phyloP scores from a whole-genome alignment of 768 basidiomycete genomes.

The Panaeolus cyanescens region DNA sequence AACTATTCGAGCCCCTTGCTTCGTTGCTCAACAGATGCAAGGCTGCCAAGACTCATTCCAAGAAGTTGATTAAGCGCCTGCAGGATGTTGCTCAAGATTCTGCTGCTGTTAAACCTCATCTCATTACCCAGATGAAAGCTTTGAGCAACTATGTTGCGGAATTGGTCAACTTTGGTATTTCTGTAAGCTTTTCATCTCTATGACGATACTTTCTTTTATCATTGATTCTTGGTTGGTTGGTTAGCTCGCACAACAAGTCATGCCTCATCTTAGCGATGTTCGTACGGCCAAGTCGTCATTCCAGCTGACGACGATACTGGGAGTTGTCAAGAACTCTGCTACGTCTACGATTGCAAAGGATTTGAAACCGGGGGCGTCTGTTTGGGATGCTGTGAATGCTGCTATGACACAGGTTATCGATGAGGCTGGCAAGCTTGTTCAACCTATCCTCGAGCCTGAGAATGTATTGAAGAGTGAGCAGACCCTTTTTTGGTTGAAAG shows the following conservation, averaged over 20 bases:
- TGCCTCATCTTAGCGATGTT: slow-evolving; percentile 83
- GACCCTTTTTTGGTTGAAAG: neutral
- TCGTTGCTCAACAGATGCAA: slow-evolving; percentile 81
- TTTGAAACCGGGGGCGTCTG: slow-evolving; percentile 61
- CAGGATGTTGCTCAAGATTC: slow-evolving; percentile 79
- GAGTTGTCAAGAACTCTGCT: slow-evolving; percentile 74
- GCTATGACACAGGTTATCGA: slow-evolving; percentile 70
- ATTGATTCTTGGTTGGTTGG: neutral
- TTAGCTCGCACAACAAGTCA: slow-evolving; percentile 88
- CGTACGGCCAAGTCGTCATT: slow-evolving; percentile 78
- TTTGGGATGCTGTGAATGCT: slow-evolving; percentile 78
- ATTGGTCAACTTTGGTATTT: slow-evolving; percentile 89
- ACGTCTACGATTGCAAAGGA: slow-evolving; percentile 69
- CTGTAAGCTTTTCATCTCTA: slow-evolving; percentile 47
- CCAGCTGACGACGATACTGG: slow-evolving; percentile 69
- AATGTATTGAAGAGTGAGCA: slow-evolving; percentile 76
- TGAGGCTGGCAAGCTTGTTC: slow-evolving; percentile 71
- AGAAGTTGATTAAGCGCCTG: slow-evolving; percentile 83
- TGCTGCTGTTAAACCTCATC: slow-evolving; percentile 67
- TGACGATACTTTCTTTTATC: neutral
- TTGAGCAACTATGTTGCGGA: slow-evolving; percentile 76
- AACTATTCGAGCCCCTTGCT: slow-evolving; percentile 82
- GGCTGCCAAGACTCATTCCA: slow-evolving; percentile 77
- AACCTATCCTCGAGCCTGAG: slow-evolving; percentile 72
- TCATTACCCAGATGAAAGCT: slow-evolving; percentile 72